Evolutionary conservation across 306 rosid genomes (phyloP), one percentile per base, ranked within the genome.

Genomic region (Abrus pulchellus): DNA sequence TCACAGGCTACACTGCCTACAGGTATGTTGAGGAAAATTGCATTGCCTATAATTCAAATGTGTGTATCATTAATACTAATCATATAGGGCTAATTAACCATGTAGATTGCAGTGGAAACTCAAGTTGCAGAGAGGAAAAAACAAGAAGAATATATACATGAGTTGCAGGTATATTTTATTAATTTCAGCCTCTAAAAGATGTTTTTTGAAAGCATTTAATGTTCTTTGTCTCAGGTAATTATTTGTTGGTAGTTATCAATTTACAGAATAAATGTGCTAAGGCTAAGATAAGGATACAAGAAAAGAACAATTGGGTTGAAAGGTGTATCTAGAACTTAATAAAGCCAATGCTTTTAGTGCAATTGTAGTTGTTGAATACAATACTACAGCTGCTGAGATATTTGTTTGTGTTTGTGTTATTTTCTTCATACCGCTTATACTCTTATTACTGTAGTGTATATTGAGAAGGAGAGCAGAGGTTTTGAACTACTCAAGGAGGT

Each of bases 71-170:
- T 53, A 47, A 56, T 34, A 49, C 52, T 74, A 36, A 56, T 9
- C 53, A 20, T 33, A 30, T 65, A 1, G 10, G 1, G 27, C 5
- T 73, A 2, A 1, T 7, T 28, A 11, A 63, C 56, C 60, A 36
- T 77, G 63, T 74, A 85, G 78, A 67, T 82, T 67, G 78, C 77
- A 60, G 49, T 73, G 63, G 81, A 67, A 62, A 66, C 48, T 34
- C 59, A 70, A 60, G 78, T 43, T 36, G 70, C 80, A 52, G 78
- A 82, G 27, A 82, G 52, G 65, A 52, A 70, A 52, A 82, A 75
- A 63, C 71, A 82, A 61, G 83, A 73, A 28, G 83, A 85, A 60
- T 36, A 36, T 61, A 82, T 78, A 68, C 61, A 34, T 7, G 53
- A 7, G 52, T 40, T 85, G 1, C 80, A 78, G 81, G 86, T 85